Evolutionary conservation across 345 rosid species (phyloP), one percentile per base, ranked within the genome.

Genomic region (Arabidopsis arenosa): DNA sequence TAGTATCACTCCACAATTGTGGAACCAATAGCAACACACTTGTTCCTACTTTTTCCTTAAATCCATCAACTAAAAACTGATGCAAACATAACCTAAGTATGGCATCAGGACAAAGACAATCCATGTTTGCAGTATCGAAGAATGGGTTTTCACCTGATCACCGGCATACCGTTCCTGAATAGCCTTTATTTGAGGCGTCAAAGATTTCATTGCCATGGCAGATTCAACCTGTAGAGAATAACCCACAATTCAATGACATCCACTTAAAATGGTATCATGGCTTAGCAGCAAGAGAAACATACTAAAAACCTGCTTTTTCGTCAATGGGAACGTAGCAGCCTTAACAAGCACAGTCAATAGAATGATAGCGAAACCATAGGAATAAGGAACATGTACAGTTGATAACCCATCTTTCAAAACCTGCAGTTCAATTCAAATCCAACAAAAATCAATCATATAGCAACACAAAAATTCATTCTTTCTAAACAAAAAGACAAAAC

Each of bases 331-430:
- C 2, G 99, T 94, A 33, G 85, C 96, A 40, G 97, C 97, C 82
- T 94, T 94, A 55, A 94, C 97, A 76, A 94, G 88, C 37, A 94
- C 84, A 1, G 97, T 94, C 9, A 94, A 83, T 6, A 94, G 88
- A 75, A 94, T 90, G 71, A 94, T 90, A 36, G 99, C 97, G 68
- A 94, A 94, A 7, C 99, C 99, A 75, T 94, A 94, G 0, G 97
- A 79, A 58, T 92, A 92, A 1, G 97, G 96, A 9, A 88, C 89
- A 63, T 92, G 89, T 65, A 94, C 21, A 80, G 90, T 63, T 23
- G 97, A 86, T 11, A 94, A 69, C 70, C 97, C 97, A 75, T 85
- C 89, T 81, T 92, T 83, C 75, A 94, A 84, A 76, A 94, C 89
- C 98, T 94, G 85, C 70, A 79, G 32, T 45, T 55, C 12, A 41